Base-by-base conservation (phyloP, 2,329 filamentous ascomycete genomes). In the Hymenoscyphus linearis region DNA sequence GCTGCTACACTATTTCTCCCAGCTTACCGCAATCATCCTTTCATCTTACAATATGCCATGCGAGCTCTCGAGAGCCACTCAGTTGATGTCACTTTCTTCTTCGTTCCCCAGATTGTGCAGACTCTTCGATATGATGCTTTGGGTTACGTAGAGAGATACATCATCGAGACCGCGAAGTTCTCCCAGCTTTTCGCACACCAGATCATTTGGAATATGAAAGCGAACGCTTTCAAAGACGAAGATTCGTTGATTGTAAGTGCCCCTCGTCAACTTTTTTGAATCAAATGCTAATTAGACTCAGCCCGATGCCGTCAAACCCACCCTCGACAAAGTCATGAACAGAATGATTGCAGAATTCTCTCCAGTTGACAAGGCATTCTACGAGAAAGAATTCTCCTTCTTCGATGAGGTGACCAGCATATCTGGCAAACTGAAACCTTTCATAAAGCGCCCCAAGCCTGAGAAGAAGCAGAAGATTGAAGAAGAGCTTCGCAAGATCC, bases 181-280 rank as follows among this genome's bases (percentile, higher is more conserved):
- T 98, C 95, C n/a, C 95, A 98, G 74, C 79, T 98, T 9, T 99
- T 99, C 75, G 93, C 96, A 2, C 96, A 99, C 74, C 95, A 99
- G 71, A 98, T 99, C 67, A 99, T 99, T 72, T 99, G 96, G 95
- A 99, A 99, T 74, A 99, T 99, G 89, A 99, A 98, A 74, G 95
- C 95, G 35, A 99, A 99, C 74, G 90, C 93, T 1, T 99, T 90
- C 81, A 99, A 97, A 74, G 96, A 99, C 67, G 93, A 99, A 70
- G 91, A 97, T 67, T 93, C 89, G 14, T 85, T 89, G 69, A 84
- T 96, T 65, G 87, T 90, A 79, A 80, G 86, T 76, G 1, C 18
- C 2, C 25, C 12, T 34, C 40, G 1, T 25, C 37, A 31, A 22
- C 1, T 12, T 58, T 37, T 52, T 12, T 40, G 27, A 47, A 50